These are phyloP conservation scores for Diaporthe amygdali DNA, from an alignment of 2,329 filamentous ascomycete genomes.

Conservation along the genomic window DNA sequence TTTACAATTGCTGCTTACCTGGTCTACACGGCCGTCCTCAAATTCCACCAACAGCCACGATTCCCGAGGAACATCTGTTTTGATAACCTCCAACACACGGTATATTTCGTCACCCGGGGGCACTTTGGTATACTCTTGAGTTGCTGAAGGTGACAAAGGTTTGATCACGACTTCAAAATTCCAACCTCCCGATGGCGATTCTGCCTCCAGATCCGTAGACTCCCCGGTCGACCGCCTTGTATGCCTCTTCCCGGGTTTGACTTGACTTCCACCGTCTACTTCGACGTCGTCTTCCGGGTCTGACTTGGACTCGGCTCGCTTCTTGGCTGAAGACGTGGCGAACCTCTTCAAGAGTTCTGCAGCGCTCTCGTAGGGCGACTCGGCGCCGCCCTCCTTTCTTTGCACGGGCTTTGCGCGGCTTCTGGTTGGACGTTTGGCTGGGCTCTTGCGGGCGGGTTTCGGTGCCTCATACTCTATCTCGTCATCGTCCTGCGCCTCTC, in stretches of 20 bases:
- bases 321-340: not conserved
- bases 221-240: constrained; percentile 18
- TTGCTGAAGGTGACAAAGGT: constrained; percentile 31
- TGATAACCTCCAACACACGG: constrained; percentile 38
- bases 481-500: not conserved
- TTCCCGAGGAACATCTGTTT: constrained; percentile 31
- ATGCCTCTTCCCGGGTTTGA: not conserved
- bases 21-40: constrained; percentile 49
- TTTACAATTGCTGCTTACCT: constrained; percentile 42
- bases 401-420: not conserved
- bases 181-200: not conserved
- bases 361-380: not conserved
- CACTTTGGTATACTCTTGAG: constrained; percentile 27
- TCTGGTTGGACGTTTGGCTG: not conserved
- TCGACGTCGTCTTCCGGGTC: not conserved
- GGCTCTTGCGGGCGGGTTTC: constrained; percentile 23
- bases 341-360: not conserved
- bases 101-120: constrained; percentile 44
- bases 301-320: not conserved
- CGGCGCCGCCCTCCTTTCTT: not conserved
- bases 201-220: constrained; percentile 22
- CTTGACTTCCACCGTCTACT: not conserved
- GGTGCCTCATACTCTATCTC: constrained; percentile 22
- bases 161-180: constrained; percentile 36
- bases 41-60: constrained; percentile 47